These are phyloP conservation scores for Malassezia yamatoensis DNA, from an alignment of 1,284 basidiomycete genomes.

Conservation along the genomic window DNA sequence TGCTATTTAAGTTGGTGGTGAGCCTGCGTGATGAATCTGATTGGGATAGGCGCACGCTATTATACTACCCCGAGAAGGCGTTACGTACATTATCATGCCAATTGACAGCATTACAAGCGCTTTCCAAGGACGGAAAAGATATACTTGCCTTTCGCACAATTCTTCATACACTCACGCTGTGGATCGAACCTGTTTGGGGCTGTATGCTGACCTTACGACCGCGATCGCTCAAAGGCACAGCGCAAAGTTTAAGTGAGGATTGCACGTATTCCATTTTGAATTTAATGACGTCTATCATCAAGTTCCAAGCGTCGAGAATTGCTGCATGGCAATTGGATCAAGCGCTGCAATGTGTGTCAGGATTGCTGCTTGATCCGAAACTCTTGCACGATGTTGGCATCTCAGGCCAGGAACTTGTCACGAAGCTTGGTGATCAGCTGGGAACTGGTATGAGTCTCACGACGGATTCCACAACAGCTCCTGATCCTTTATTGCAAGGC, in stretches of 20 bases:
- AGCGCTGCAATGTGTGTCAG: neutral
- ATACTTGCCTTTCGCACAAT: slow-evolving; percentile 35
- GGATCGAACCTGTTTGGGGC: slow-evolving; percentile 29
- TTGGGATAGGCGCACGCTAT: slow-evolving; percentile 20
- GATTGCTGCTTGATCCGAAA: neutral
- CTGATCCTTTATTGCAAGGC: slow-evolving; percentile 26
- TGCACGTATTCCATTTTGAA: slow-evolving; percentile 28
- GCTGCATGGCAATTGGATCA: slow-evolving; percentile 1
- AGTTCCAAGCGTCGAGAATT: slow-evolving; percentile 34
- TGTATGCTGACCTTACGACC: slow-evolving; percentile 30
- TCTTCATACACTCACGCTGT: slow-evolving; percentile 26
- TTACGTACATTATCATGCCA: slow-evolving; percentile 27
- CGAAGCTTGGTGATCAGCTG: neutral
- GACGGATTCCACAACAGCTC: neutral
- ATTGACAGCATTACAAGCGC: slow-evolving; percentile 33
- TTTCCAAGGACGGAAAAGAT: slow-evolving; percentile 40
- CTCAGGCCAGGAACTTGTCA: neutral
- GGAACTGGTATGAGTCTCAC: neutral
- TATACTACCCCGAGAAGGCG: slow-evolving; percentile 15
- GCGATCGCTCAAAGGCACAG: slow-evolving; percentile 9
- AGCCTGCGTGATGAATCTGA: slow-evolving; percentile 15
- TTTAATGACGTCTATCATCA: slow-evolving; percentile 35
- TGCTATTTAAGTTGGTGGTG: slow-evolving; percentile 34
- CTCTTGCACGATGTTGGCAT: neutral
- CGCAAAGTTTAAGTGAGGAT: slow-evolving; percentile 20